Evolutionary conservation across 345 rosid genomes (phyloP).

Genomic region (Lepidium africanum): DNA sequence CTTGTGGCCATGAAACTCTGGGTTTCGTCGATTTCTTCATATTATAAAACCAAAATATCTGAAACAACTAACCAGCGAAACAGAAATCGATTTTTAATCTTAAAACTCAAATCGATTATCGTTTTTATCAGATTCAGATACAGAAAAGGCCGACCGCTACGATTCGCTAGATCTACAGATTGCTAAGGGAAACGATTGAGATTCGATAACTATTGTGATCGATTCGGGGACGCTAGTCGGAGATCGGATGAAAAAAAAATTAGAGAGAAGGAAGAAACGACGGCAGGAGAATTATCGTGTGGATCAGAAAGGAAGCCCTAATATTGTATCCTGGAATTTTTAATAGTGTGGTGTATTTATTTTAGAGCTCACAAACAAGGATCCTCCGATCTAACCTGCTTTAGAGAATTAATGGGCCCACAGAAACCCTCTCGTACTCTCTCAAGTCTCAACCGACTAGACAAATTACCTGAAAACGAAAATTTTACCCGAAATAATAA

Average conservation of each 20-base stretch:
- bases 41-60: background rate
- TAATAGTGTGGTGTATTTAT: no score
- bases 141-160: background rate
- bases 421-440: no score
- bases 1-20: constrained; percentile 55
- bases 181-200: background rate
- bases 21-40: constrained; percentile 52
- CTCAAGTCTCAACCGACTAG: no score
- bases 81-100: background rate
- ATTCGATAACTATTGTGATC: background rate
- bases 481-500: no score
- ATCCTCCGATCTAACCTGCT: no score
- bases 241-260: background rate
- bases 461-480: no score
- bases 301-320: background rate
- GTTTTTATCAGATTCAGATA: constrained; percentile 1
- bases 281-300: background rate
- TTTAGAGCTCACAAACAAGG: no score
- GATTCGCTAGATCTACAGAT: constrained; percentile 13
- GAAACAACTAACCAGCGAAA: constrained; percentile 1
- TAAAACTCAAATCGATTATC: background rate
- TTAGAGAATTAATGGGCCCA: no score
- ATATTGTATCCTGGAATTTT: background rate
- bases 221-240: background rate
- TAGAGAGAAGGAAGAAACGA: background rate